Conservation (phyloP, 306 rosid species). For the Vigna unguiculata region DNA sequence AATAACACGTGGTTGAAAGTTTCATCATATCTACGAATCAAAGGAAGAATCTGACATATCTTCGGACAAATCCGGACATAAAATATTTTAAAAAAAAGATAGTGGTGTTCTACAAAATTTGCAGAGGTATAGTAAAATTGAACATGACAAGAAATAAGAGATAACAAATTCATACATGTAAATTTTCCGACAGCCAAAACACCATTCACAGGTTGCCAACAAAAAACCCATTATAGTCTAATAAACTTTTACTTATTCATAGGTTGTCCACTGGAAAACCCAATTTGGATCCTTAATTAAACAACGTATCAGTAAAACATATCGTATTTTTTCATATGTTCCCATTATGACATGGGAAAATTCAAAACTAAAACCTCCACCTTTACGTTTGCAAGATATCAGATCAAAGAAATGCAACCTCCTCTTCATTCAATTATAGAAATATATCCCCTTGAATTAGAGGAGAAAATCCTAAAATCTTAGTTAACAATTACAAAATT, state of each 20-base stretch:
- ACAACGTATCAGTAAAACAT: neutral
- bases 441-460: neutral
- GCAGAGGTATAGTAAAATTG: constrained; percentile 1
- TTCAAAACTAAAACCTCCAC: neutral
- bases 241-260: too few relatives aligned
- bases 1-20: constrained; percentile 5
- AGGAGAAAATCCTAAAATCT: constrained; percentile 2
- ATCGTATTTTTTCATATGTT: constrained; percentile 1
- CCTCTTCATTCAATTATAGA: neutral
- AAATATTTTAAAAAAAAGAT: neutral
- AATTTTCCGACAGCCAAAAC: constrained; percentile 1
- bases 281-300: constrained; percentile 5
- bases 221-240: neutral
- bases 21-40: constrained; percentile 25
- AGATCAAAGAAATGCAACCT: constrained; percentile 12
- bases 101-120: neutral
- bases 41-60: constrained; percentile 27
- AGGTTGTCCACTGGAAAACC: too few relatives aligned
- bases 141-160: constrained; percentile 4
- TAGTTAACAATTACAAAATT: neutral
- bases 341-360: constrained; percentile 18
- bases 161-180: neutral
- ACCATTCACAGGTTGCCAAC: neutral
- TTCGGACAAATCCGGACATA: neutral
- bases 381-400: constrained; percentile 23